Evolutionary conservation across 768 basidiomycete genomes (phyloP), one percentile per base, ranked within the genome.

Genomic region (Vishniacozyma victoriae): DNA sequence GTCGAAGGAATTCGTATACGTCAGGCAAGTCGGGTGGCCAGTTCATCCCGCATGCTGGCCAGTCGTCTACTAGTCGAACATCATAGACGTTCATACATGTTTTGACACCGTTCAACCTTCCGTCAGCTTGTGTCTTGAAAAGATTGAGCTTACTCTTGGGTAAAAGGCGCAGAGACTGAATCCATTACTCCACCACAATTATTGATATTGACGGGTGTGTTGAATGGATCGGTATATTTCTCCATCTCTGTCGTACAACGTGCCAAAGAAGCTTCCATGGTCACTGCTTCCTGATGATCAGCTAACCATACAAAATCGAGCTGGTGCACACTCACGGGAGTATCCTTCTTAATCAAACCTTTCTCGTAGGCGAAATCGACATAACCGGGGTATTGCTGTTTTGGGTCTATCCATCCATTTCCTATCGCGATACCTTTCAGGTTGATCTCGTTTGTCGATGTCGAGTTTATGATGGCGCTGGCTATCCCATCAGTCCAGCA

Each of bases 371-470:
- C 83, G 64, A 84, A 97, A 56, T 93, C 89, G 35, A 90, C 73
- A 69, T 87, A 97, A 15, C 90, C 78, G 14, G 86, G 82, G 69
- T 96, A 99, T 74, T 99, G 95, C 48, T 77, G 76, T 35, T 80
- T 79, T 0, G 83, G 82, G 69, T 96, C 92, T 39, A 95, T 93
- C 95, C 95, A 99, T 4, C 93, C 93, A 70, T 99, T 99, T 18
- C 95, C 95, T 36, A 99, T 95, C 0, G 93, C 87, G 14, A 80
- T 74, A 1, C 95, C 95, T 36, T 78, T 78, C 6, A 96, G 75
- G 0, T 81, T 82, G 22, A 84, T 74, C 20, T 75, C 64, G 15
- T 88, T 74, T 26, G 77, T 69, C 5, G 82, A 16, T 80, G 53
- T 77, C 69, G 73, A 57, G 22, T 67, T 70, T 24, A 95, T 75